A percentile compares a stretch with the other conserved stretches of the same genome.
Evolutionary conservation across 75 land plant genomes (phyloP).

Genomic region (Azolla pinnata): DNA sequence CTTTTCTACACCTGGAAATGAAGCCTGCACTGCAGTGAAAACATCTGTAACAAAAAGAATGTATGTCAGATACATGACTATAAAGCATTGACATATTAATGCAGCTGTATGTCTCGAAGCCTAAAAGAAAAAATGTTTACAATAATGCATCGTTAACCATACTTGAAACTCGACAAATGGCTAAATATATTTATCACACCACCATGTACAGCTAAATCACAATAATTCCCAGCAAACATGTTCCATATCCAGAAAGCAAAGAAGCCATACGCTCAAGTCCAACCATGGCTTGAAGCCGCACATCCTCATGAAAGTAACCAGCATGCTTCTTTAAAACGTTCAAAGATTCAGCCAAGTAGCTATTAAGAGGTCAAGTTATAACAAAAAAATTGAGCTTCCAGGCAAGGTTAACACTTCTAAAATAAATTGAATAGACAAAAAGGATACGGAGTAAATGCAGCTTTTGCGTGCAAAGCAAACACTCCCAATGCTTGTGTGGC

Average conservation of each 20-base stretch:
- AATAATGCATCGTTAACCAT: too few species aligned
- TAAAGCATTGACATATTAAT: neutral
- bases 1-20: conserved; percentile 34
- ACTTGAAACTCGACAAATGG: too few species aligned
- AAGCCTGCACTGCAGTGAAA: conserved; percentile 58
- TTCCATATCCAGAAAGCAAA: neutral
- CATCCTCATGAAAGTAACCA: conserved; percentile 97
- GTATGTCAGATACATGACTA: neutral
- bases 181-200: neutral
- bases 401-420: neutral
- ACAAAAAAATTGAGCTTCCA: too few species aligned
- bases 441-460: conserved; percentile 86
- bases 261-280: conserved; percentile 61
- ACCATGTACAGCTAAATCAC: neutral
- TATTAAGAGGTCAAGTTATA: conserved; percentile 14
- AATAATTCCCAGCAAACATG: neutral
- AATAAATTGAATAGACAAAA: neutral
- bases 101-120: too few species aligned
- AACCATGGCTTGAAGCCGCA: conserved; percentile 94
- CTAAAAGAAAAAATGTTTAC: too few species aligned
- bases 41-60: conserved; percentile 50
- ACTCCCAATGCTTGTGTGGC: conserved; percentile 96
- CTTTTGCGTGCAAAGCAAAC: conserved; percentile 83
- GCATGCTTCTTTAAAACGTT: conserved; percentile 65
- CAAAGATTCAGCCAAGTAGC: conserved; percentile 74